Conservation (phyloP, 2,329 filamentous ascomycete species). For the Arthrobotrys megalospora region DNA sequence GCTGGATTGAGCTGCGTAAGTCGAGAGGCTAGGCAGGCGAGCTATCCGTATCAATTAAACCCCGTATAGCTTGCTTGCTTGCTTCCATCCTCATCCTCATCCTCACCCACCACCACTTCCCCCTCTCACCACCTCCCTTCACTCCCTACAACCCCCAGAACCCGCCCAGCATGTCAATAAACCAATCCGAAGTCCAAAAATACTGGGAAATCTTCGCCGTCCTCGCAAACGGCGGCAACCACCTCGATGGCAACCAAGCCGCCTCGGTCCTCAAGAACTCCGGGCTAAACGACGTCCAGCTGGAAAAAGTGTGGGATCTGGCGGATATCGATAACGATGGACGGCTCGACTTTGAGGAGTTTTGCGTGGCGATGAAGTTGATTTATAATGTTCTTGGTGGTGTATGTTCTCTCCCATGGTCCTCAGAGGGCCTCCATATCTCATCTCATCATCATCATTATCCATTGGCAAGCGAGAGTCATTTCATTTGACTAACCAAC, state of each 20-base stretch:
- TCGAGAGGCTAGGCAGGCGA: conserved; percentile 14
- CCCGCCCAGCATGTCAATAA: conserved; percentile 48
- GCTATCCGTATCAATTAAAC: conserved; percentile 1
- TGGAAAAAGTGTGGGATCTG: conserved; percentile 98
- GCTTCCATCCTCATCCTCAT: neutral
- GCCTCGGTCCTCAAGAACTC: conserved; percentile 81
- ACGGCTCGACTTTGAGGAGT: conserved; percentile 98
- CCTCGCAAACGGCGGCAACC: conserved; percentile 75
- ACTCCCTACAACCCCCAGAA: neutral
- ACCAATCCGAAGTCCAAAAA: conserved; percentile 75
- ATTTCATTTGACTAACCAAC: neutral
- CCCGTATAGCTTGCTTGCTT: neutral
- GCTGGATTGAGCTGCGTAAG: conserved; percentile 34
- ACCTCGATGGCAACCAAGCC: conserved; percentile 79
- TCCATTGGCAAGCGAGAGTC: no score
- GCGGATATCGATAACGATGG: conserved; percentile 98
- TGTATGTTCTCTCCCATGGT: conserved; percentile 71
- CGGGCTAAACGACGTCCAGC: conserved; percentile 81
- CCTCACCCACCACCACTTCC: neutral
- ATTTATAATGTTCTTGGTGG: conserved; percentile 98
- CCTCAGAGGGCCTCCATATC: neutral
- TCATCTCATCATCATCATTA: neutral
- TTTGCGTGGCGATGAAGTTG: conserved; percentile 97
- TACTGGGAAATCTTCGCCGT: conserved; percentile 86
- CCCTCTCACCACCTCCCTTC: neutral